A percentile compares a stretch with the other conserved stretches of the same genome.
Conservation (phyloP, 148 eudicot genomes). For the Hydrangea macrophylla region DNA sequence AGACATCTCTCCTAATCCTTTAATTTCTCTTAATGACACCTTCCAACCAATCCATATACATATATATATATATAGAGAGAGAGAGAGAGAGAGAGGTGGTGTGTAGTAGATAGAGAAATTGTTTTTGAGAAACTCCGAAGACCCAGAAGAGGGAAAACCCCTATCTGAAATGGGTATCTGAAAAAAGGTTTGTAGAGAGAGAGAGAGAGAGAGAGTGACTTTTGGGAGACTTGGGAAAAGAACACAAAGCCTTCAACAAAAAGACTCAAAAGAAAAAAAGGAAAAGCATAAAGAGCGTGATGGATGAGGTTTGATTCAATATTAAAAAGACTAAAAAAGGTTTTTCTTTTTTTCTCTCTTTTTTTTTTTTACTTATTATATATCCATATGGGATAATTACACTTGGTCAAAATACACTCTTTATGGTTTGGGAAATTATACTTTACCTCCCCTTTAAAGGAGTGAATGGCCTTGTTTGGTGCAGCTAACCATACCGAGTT, state of each 20-base stretch:
- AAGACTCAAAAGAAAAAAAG: conserved; percentile 6
- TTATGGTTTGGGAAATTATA: too few species aligned
- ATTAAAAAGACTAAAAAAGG: conserved; percentile 14
- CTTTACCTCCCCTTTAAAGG: too few species aligned
- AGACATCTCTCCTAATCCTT: conserved; percentile 13
- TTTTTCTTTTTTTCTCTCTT: neutral
- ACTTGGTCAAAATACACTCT: too few species aligned
- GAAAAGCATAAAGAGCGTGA: conserved; percentile 29
- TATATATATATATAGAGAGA: neutral
- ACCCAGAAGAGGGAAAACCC: conserved; percentile 11
- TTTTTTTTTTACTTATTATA: too few species aligned
- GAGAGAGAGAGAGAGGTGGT: too few species aligned
- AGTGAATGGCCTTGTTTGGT: too few species aligned
- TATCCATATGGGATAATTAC: too few species aligned
- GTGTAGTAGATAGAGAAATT: too few species aligned
- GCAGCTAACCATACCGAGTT: too few species aligned
- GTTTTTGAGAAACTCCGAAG: conserved; percentile 3
- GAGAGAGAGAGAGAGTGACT: neutral
- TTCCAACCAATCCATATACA: neutral
- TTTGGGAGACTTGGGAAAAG: too few species aligned
- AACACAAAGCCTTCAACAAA: too few species aligned
- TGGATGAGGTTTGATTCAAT: conserved; percentile 9
- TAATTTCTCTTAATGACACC: neutral
- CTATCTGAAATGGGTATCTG: conserved; percentile 16
- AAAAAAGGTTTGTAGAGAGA: neutral